Base-by-base conservation (phyloP, 192 early-diverging fungal genomes). In the Oehlia diaphana region DNA sequence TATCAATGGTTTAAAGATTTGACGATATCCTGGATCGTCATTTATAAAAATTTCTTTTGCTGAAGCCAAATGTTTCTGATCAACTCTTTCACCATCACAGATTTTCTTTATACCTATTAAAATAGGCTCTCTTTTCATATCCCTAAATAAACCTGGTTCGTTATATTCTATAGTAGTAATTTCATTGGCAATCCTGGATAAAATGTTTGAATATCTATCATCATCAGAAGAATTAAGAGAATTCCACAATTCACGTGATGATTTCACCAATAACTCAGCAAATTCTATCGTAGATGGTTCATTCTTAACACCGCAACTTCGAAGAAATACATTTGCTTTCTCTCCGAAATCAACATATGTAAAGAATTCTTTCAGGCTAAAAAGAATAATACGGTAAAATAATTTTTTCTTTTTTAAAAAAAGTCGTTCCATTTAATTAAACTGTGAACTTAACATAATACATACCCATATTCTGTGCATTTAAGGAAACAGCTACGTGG, bases 261-360 rank as follows among this genome's bases (percentile, higher is more conserved):
- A 82, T 2, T 87, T 86, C 0, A 94, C 89, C 12, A 97, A 81
- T 70, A 90, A 84, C 10, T 86, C 78, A 0, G 95, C 89, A 44
- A 95, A 76, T 63, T 97, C 96, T 16, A 88, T 58, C 2, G 92
- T 90, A 0, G 93, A 89, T 0, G 96, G 96, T 69, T 95, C 92
- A 53, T 92, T 90, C 67, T 92, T 92, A 13, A 96, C 93, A 64
- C 96, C 96, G 78, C 96, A 97, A 4, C 90, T 86, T 42, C 90
- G 90, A 62, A 97, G 82, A 75, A 97, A 97, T 13, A 87, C 81
- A 80, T 95, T 93, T 12, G 93, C 95, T 2, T 83, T 61, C 0
- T 83, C 63, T 2, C 94, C 94, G 84, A 95, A 96, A 80, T 95
- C 92, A 44, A 92, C 83, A n/a, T 86, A 89, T 1, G 81, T 77